Conservation (phyloP, 768 basidiomycete genomes). For the Rhizopogon vesiculosus region DNA sequence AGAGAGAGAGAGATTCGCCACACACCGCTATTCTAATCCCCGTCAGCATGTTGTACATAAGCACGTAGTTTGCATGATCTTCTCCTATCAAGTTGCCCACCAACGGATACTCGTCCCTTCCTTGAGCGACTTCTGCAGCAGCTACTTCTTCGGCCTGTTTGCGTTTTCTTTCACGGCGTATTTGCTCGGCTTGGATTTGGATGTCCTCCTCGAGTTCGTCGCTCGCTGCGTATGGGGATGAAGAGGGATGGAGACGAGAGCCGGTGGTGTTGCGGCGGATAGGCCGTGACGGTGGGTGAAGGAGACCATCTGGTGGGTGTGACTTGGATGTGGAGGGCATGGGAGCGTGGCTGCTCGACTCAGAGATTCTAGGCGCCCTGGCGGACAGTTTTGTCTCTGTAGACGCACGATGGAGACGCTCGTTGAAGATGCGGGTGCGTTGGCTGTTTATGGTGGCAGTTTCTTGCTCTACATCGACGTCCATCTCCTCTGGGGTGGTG, state of each 20-base stretch:
- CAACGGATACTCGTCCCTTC: slow-evolving; percentile 53
- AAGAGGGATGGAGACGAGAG: slow-evolving; percentile 31
- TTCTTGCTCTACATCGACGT: slow-evolving; percentile 16
- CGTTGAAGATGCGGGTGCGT: slow-evolving; percentile 15
- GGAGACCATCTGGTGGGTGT: slow-evolving; percentile 39
- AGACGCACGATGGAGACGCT: slow-evolving; percentile 41
- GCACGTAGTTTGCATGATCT: slow-evolving; percentile 95
- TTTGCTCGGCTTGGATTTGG: slow-evolving; percentile 83
- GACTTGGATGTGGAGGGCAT: slow-evolving; percentile 19
- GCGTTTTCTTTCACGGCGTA: slow-evolving; percentile 77
- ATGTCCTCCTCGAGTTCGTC: slow-evolving; percentile 54
- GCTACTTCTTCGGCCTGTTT: slow-evolving; percentile 62
- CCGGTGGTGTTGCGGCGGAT: slow-evolving; percentile 72
- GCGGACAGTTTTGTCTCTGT: slow-evolving; percentile 43
- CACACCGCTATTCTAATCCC: slow-evolving; percentile 92
- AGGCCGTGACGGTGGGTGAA: slow-evolving; percentile 50
- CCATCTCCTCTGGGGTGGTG: slow-evolving; percentile 30
- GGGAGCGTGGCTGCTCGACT: slow-evolving; percentile 12
- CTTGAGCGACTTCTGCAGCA: slow-evolving; percentile 12
- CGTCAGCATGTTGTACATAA: slow-evolving; percentile 99
- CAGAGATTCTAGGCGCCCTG: slow-evolving; percentile 17
- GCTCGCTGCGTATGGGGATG: slow-evolving; percentile 35
- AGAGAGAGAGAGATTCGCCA: slow-evolving; percentile 8
- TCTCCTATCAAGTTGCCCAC: slow-evolving; percentile 98
- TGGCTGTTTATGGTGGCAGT: slow-evolving; percentile 18